Conservation (phyloP, 176 grass and related monocot genomes). For the Stipa capillata region DNA sequence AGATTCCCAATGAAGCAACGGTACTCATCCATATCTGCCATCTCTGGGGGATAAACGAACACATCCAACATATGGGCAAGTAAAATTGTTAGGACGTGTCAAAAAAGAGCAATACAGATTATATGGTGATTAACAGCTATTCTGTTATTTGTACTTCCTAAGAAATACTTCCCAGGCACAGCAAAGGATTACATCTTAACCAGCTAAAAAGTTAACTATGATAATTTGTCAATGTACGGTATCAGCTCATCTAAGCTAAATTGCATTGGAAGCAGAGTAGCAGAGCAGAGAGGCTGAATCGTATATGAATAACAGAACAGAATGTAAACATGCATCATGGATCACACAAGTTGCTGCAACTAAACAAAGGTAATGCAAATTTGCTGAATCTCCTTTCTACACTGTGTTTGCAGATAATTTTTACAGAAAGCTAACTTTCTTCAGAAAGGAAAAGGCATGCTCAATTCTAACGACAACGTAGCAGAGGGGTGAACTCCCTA, state of each 20-base stretch:
- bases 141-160: neutral
- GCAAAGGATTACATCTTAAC: neutral
- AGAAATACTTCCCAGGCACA: neutral
- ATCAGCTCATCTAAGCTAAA: neutral
- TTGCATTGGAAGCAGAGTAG: neutral
- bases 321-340: too few relatives aligned
- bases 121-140: neutral
- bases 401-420: too few relatives aligned
- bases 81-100: neutral
- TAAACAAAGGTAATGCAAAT: too few relatives aligned
- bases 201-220: neutral
- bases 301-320: too few relatives aligned
- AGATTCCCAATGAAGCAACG: constrained; percentile 94
- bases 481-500: too few relatives aligned
- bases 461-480: too few relatives aligned
- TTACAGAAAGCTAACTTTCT: too few relatives aligned
- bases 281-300: neutral
- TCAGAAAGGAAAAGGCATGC: too few relatives aligned
- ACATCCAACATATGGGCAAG: neutral
- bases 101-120: neutral
- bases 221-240: too few relatives aligned
- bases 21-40: constrained; percentile 64
- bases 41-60: constrained; percentile 3
- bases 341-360: too few relatives aligned
- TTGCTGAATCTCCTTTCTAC: too few relatives aligned